A percentile compares a stretch with the other conserved stretches of the same genome.
Evolutionary conservation across 2,329 filamentous ascomycete species (phyloP).

Genomic region (Alternaria arborescens): DNA sequence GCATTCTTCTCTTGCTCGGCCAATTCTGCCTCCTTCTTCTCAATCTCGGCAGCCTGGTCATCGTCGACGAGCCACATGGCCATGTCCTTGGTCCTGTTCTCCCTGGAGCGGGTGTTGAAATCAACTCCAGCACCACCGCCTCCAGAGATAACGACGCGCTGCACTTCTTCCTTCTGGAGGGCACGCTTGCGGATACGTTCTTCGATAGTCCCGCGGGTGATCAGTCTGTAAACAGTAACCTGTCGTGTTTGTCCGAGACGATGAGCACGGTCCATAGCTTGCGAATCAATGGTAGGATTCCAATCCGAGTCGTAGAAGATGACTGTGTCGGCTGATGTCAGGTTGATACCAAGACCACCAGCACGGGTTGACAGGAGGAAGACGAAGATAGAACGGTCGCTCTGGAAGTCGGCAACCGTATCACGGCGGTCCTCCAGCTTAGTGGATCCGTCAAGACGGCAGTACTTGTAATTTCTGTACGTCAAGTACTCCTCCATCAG

Average conservation of each 20-base stretch:
- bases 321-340: conserved; percentile 95
- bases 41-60: conserved; percentile 92
- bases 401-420: conserved; percentile 96
- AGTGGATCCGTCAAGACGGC: conserved; percentile 92
- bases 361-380: conserved; percentile 96
- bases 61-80: conserved; percentile 99
- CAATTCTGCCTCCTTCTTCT: conserved; percentile 88
- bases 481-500: conserved; percentile 99
- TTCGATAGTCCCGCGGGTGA: conserved; percentile 95
- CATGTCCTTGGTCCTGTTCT: conserved; percentile 97
- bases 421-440: conserved; percentile 97
- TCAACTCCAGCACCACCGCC: conserved; percentile 85
- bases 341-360: conserved; percentile 96
- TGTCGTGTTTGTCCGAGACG: conserved; percentile 94
- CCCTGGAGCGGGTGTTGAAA: conserved; percentile 90
- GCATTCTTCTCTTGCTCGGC: conserved; percentile 68
- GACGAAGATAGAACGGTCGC: conserved; percentile 91
- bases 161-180: conserved; percentile 97
- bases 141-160: conserved; percentile 94
- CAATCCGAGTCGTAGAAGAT: conserved; percentile 99
- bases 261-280: conserved; percentile 99
- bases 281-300: conserved; percentile 98
- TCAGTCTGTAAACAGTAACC: conserved; percentile 96
- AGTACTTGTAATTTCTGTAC: conserved; percentile 99
- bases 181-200: conserved; percentile 97